These are phyloP conservation scores for Sarcocystis neurona DNA, from an alignment of 169 alveolate species.

Conservation along the genomic window DNA sequence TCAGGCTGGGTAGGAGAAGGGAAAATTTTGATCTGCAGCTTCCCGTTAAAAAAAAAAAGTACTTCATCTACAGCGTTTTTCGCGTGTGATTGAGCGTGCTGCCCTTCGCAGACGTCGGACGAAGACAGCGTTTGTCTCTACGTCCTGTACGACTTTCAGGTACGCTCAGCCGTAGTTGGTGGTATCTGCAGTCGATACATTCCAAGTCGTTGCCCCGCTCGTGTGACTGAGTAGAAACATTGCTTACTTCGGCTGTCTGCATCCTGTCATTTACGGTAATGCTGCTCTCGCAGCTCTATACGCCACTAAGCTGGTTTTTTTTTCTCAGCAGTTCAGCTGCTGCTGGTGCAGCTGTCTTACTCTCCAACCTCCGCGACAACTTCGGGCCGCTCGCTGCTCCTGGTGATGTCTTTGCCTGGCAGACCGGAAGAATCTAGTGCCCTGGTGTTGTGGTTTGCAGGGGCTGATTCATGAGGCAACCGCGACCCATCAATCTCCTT, in stretches of 20 bases:
- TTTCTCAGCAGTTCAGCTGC: neutral
- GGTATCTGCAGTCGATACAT: neutral
- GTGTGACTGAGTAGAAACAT: neutral
- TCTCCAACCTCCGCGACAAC: neutral
- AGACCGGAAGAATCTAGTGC: neutral
- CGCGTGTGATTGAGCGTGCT: no score
- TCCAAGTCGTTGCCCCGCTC: neutral
- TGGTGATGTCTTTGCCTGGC: neutral
- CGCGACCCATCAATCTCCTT: conserved; percentile 4
- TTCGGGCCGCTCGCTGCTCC: neutral
- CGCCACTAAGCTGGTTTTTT: neutral
- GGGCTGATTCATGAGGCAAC: conserved; percentile 26
- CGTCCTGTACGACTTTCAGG: conserved; percentile 30
- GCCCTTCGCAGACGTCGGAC: neutral
- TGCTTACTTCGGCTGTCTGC: neutral
- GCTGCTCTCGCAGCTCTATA: neutral
- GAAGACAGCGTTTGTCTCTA: conserved; percentile 30
- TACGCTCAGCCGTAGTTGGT: neutral
- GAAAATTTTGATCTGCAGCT: no score
- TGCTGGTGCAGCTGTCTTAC: neutral
- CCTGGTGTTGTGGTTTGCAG: neutral
- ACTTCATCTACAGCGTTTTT: no score
- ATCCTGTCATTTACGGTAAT: neutral
- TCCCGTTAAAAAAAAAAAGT: no score
- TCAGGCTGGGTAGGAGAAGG: no score